Evolutionary conservation across 352 stramenopile genomes (phyloP).

Genomic region (Globisporangium iwayamae): DNA sequence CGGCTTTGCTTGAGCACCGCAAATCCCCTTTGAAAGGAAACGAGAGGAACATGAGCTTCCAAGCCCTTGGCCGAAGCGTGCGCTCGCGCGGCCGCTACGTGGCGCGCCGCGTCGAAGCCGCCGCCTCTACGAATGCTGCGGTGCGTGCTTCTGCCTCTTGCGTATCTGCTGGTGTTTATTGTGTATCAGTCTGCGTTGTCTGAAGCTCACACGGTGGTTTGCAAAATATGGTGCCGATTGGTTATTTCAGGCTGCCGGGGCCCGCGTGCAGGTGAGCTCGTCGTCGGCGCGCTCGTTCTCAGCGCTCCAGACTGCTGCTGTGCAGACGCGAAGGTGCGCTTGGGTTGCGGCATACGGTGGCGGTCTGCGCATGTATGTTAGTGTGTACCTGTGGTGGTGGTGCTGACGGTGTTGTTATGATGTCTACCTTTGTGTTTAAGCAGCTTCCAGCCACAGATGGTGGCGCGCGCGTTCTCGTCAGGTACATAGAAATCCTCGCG

Average conservation of each 20-base stretch:
- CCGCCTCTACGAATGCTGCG: constrained; percentile 18
- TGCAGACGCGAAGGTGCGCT: constrained; percentile 17
- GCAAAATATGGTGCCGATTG: background rate
- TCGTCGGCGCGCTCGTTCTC: constrained; percentile 25
- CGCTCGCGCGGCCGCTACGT: constrained; percentile 35
- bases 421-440: background rate
- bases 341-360: too few relatives aligned
- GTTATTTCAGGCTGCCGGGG: constrained; percentile 3
- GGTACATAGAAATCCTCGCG: constrained; percentile 20
- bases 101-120: constrained; percentile 17
- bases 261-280: constrained; percentile 13
- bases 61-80: constrained; percentile 34
- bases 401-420: background rate
- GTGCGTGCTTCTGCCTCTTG: background rate
- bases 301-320: constrained; percentile 20
- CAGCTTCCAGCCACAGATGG: constrained; percentile 27
- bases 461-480: constrained; percentile 43
- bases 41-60: constrained; percentile 46
- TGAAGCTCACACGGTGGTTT: background rate
- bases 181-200: background rate
- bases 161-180: background rate
- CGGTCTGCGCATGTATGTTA: background rate
- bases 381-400: background rate
- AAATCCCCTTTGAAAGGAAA: constrained; percentile 10
- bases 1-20: background rate